Conservation (phyloP, 345 rosid species). For the Microcos paniculata region DNA sequence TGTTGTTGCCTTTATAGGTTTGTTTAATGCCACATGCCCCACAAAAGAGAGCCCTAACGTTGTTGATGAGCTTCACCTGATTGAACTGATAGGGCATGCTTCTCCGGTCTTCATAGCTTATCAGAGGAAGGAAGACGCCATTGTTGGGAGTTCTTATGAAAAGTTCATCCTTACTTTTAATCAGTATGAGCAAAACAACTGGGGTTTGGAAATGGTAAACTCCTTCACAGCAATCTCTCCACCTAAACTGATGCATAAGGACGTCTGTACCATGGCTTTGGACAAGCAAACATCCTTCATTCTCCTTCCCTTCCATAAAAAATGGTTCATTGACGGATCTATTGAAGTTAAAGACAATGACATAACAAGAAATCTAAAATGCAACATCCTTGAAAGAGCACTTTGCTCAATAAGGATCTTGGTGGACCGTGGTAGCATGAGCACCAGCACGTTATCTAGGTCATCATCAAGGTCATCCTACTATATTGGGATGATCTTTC, state of each 20-base stretch:
- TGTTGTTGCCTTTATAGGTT: constrained; percentile 18
- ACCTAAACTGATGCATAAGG: constrained; percentile 32
- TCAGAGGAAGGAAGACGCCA: neutral
- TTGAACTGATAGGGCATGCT: constrained; percentile 24
- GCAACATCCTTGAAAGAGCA: constrained; percentile 30
- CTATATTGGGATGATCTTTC: constrained; percentile 41
- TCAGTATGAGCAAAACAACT: constrained; percentile 21
- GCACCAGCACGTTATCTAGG: neutral
- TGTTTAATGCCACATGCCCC: constrained; percentile 16
- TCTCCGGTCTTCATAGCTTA: constrained; percentile 35
- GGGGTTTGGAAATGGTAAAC: constrained; percentile 12
- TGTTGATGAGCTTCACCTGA: constrained; percentile 30
- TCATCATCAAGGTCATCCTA: neutral
- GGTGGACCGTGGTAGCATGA: constrained; percentile 15
- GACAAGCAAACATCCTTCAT: constrained; percentile 34
- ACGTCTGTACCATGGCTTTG: constrained; percentile 33
- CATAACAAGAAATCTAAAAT: constrained; percentile 29
- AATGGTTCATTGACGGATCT: constrained; percentile 30
- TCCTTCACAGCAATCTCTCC: constrained; percentile 43
- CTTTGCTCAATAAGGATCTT: constrained; percentile 43
- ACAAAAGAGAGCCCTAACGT: constrained; percentile 13
- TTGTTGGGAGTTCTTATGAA: constrained; percentile 1
- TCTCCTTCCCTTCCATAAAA: constrained; percentile 45
- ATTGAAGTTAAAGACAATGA: constrained; percentile 18
- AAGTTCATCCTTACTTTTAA: constrained; percentile 27